Evolutionary conservation across 2,329 filamentous ascomycete genomes (phyloP).

Genomic region (Penicillium fuscoglaucum): DNA sequence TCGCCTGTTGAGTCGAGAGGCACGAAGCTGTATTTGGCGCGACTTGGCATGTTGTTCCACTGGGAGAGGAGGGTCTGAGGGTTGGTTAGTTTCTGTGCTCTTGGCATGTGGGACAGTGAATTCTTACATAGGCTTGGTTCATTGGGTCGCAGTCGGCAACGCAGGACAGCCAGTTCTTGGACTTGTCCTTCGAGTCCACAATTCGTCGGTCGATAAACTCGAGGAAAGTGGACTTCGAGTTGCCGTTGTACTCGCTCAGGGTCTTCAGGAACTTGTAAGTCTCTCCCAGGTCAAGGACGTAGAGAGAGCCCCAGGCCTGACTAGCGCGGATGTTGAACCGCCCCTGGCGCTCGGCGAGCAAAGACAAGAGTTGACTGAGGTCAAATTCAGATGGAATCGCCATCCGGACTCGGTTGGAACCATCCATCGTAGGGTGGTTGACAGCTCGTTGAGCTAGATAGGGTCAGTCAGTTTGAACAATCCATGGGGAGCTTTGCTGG

Average conservation of each 20-base stretch:
- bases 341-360: conserved; percentile 41
- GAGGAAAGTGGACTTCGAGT: conserved; percentile 41
- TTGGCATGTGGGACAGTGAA: background rate
- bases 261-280: conserved; percentile 44
- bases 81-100: background rate
- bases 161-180: conserved; percentile 46
- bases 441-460: conserved; percentile 45
- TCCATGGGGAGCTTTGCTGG: background rate
- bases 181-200: conserved; percentile 47
- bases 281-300: conserved; percentile 45
- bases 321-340: conserved; percentile 48
- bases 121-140: conserved; percentile 44
- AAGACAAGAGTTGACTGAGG: conserved; percentile 39
- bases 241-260: conserved; percentile 41
- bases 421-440: conserved; percentile 43
- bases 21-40: conserved; percentile 46
- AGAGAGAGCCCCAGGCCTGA: conserved; percentile 45
- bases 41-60: conserved; percentile 51
- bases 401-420: conserved; percentile 39
- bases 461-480: conserved; percentile 19
- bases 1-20: conserved; percentile 29
- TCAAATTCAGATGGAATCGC: conserved; percentile 45
- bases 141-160: conserved; percentile 44
- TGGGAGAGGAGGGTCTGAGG: conserved; percentile 42
- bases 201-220: conserved; percentile 49